Percentiles rank a stretch among this genome's conserved stretches.
These are phyloP conservation scores for Metarhizium anisopliae DNA, from an alignment of 2,329 filamentous ascomycete species.

Conservation along the genomic window DNA sequence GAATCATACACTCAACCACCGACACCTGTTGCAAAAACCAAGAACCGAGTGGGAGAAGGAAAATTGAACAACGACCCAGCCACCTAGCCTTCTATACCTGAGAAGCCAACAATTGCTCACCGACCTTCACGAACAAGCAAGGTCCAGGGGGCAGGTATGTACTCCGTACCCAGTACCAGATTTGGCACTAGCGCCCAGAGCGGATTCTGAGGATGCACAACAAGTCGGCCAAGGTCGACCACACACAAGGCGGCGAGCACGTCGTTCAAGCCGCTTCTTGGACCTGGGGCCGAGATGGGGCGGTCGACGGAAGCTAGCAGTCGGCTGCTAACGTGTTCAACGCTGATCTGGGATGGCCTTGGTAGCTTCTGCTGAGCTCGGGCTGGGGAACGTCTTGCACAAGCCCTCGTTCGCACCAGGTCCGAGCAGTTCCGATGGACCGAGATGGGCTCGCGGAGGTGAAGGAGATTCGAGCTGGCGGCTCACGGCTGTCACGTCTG, in stretches of 20 bases:
- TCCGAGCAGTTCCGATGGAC: constrained; percentile 2
- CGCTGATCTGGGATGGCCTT: neutral
- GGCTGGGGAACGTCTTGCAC: neutral
- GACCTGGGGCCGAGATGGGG: neutral
- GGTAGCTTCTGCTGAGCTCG: neutral
- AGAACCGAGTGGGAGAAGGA: neutral
- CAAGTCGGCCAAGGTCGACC: neutral
- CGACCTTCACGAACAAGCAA: neutral
- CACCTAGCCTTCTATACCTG: neutral
- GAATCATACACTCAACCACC: neutral
- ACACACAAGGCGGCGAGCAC: neutral
- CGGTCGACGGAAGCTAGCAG: neutral
- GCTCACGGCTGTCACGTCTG: neutral
- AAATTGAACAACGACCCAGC: constrained; percentile 1
- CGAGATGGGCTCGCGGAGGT: constrained; percentile 1
- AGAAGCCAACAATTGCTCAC: constrained; percentile 2
- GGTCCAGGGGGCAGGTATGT: neutral
- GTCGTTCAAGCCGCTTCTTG: neutral
- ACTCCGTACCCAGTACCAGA: neutral
- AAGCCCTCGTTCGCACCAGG: neutral
- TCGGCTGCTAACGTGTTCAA: neutral
- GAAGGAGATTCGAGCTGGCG: neutral
- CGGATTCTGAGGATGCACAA: neutral
- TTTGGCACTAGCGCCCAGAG: constrained; percentile 5
- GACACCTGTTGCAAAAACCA: neutral